Conservation (phyloP, 805 yeast genomes). For the Wickerhamomyces hampshirensis region DNA sequence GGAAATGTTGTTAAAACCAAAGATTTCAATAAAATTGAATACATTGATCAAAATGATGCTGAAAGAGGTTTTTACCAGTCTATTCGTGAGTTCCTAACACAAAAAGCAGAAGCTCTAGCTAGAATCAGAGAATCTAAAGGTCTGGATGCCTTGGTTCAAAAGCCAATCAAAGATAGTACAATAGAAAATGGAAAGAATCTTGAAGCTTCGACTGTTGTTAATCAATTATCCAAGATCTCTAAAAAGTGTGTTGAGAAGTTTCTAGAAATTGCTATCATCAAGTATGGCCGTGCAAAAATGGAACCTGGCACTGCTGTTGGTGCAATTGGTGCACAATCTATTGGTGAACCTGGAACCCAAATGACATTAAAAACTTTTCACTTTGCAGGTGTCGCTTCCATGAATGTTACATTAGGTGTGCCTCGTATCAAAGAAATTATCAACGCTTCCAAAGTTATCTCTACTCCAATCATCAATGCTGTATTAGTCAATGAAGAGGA, state of each 20-base stretch:
- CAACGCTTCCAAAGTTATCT: conserved; percentile 90
- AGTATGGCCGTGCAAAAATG: conserved; percentile 85
- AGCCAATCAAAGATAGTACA: conserved; percentile 41
- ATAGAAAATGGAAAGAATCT: conserved; percentile 33
- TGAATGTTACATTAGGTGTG: conserved; percentile 98
- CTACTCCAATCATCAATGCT: conserved; percentile 95
- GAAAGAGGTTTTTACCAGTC: conserved; percentile 82
- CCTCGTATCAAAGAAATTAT: conserved; percentile 99
- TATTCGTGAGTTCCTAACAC: conserved; percentile 54
- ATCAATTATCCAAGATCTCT: conserved; percentile 66
- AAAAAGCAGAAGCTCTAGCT: conserved; percentile 56
- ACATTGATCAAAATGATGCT: conserved; percentile 81
- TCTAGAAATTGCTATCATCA: conserved; percentile 68
- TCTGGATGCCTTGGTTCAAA: conserved; percentile 39
- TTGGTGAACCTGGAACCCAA: conserved; percentile 99
- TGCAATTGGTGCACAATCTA: conserved; percentile 98
- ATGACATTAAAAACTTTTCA: conserved; percentile 97
- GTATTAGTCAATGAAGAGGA: conserved; percentile 88
- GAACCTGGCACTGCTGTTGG: conserved; percentile 99
- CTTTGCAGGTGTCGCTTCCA: conserved; percentile 99
- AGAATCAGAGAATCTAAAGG: conserved; percentile 50
- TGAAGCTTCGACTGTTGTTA: conserved; percentile 42
- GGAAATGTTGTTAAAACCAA: conserved; percentile 48
- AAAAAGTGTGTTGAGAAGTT: conserved; percentile 56
- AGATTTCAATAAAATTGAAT: conserved; percentile 48